Evolutionary conservation across 371 early-diverging fungal species (phyloP).

Genomic region (Thermomucor indicae-seudaticae): DNA sequence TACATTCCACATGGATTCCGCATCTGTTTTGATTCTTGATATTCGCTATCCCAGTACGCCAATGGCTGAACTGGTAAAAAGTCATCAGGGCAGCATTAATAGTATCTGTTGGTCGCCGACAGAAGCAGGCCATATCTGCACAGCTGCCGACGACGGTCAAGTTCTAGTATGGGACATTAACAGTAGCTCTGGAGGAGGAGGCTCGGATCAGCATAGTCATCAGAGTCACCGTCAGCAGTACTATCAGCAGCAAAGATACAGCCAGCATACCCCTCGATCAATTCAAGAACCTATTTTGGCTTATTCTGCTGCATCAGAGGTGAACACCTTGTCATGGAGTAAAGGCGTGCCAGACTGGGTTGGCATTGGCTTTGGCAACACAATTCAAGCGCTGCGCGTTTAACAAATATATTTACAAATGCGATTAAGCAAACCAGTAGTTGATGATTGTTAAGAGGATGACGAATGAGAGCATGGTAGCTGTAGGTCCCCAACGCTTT

Average conservation of each 20-base stretch:
- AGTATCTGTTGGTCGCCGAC: slow-evolving; percentile 83
- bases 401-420: slow-evolving; percentile 12
- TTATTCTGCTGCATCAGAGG: slow-evolving; percentile 63
- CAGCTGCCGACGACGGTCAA: slow-evolving; percentile 75
- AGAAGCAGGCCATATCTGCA: slow-evolving; percentile 65
- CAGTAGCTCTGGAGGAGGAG: background rate
- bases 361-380: slow-evolving; percentile 64
- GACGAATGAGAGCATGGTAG: background rate
- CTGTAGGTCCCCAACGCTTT: background rate
- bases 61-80: slow-evolving; percentile 68
- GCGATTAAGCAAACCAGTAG: background rate
- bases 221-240: slow-evolving; percentile 30
- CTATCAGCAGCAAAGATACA: slow-evolving; percentile 16
- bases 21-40: slow-evolving; percentile 80
- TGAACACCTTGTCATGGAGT: slow-evolving; percentile 76
- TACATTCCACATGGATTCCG: slow-evolving; percentile 83
- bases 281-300: slow-evolving; percentile 68
- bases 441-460: background rate
- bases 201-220: slow-evolving; percentile 1
- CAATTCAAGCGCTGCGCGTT: slow-evolving; percentile 59
- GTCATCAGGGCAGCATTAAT: slow-evolving; percentile 75
- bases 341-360: slow-evolving; percentile 70
- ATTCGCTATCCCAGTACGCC: slow-evolving; percentile 89
- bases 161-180: slow-evolving; percentile 82
- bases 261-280: slow-evolving; percentile 18